phyloP scores from a whole-genome alignment of 2,329 filamentous ascomycete genomes.

The Diaporthe amygdali region DNA sequence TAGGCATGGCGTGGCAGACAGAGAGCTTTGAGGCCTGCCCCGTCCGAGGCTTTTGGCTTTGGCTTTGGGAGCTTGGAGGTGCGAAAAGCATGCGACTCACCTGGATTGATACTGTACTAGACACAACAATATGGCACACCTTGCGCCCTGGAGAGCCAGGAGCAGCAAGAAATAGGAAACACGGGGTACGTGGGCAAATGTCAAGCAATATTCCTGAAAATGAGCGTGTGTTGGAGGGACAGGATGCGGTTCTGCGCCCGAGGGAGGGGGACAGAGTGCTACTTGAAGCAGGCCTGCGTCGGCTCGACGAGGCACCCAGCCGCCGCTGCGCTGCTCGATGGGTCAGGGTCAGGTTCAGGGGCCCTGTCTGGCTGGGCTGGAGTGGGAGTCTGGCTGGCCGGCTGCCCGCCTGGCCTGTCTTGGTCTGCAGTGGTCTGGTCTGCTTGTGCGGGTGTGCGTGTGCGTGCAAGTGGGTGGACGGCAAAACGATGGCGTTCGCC shows the following conservation, averaged over 20 bases:
- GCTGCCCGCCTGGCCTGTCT: conserved; percentile 11
- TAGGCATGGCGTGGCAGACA: not conserved
- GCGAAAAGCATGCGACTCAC: conserved; percentile 33
- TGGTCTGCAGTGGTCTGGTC: conserved; percentile 14
- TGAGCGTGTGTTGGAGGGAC: conserved; percentile 41
- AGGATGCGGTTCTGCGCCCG: conserved; percentile 2
- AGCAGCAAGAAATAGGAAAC: conserved; percentile 41
- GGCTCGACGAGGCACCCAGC: conserved; percentile 19
- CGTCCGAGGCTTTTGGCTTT: conserved; percentile 6
- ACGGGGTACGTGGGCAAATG: conserved; percentile 11
- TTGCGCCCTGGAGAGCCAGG: conserved; percentile 53
- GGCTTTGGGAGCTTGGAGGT: conserved; percentile 8
- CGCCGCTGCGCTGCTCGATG: not conserved
- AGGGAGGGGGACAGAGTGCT: conserved; percentile 17
- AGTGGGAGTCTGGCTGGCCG: too few relatives aligned
- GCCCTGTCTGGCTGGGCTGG: not conserved
- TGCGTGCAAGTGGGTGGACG: conserved; percentile 3
- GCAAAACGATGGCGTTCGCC: conserved; percentile 13
- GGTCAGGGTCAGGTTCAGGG: conserved; percentile 13
- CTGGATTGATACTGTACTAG: conserved; percentile 40
- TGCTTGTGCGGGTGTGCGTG: not conserved
- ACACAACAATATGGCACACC: conserved; percentile 45
- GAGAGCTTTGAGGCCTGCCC: not conserved
- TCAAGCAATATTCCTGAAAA: conserved; percentile 32
- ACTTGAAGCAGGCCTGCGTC: conserved; percentile 18